These are phyloP conservation scores for Deinandra increscens DNA, from an alignment of 129 eudicot genomes.

Conservation along the genomic window DNA sequence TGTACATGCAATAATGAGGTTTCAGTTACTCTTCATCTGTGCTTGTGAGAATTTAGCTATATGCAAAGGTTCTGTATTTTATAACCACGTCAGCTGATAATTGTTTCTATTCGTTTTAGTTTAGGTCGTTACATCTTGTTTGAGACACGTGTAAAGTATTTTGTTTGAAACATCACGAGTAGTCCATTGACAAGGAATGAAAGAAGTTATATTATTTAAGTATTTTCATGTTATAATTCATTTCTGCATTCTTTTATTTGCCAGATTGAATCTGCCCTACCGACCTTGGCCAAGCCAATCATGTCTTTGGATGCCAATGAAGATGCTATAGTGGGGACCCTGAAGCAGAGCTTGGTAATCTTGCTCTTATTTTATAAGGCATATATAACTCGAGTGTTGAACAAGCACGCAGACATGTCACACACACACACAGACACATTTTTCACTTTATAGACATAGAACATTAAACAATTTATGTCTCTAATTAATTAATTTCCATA, in stretches of 20 bases:
- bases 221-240: neutral
- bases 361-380: conserved; percentile 2
- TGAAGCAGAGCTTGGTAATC: conserved; percentile 95
- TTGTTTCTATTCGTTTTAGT: neutral
- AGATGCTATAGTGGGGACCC: conserved; percentile 91
- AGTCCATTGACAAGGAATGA: neutral
- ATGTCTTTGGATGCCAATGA: conserved; percentile 98
- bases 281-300: conserved; percentile 81
- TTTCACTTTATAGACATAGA: no score
- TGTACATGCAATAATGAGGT: neutral
- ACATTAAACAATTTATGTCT: no score
- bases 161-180: neutral
- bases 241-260: conserved; percentile 23
- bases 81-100: neutral
- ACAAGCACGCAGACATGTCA: neutral
- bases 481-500: no score
- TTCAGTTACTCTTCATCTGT: conserved; percentile 10
- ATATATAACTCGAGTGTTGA: neutral
- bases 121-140: neutral
- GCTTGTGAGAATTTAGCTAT: conserved; percentile 1
- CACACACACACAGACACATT: neutral
- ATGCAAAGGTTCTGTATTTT: conserved; percentile 1
- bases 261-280: conserved; percentile 91
- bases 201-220: neutral
- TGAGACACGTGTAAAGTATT: neutral